phyloP scores from a whole-genome alignment of 768 basidiomycete genomes.

The Rhodotorula diobovata region DNA sequence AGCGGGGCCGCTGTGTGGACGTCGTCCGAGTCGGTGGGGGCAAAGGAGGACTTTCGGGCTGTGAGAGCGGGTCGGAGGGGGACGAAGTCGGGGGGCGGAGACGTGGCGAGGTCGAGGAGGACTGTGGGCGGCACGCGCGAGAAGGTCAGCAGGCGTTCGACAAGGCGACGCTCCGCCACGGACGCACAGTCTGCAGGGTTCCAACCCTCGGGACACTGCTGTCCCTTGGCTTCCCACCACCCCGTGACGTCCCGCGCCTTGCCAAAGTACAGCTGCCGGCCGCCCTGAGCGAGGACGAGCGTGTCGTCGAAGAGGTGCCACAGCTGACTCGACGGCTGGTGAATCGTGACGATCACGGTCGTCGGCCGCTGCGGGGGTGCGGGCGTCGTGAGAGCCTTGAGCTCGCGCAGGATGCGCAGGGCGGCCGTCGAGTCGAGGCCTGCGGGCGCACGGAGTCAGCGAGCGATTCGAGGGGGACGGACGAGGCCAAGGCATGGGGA shows the following conservation, averaged over 20 bases:
- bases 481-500: not conserved
- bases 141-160: no score
- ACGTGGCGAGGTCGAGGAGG: slow-evolving; percentile 78
- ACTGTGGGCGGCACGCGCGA: slow-evolving; percentile 44
- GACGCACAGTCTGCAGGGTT: slow-evolving; percentile 72
- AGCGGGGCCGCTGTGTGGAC: not conserved
- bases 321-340: slow-evolving; percentile 35
- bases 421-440: slow-evolving; percentile 87
- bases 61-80: slow-evolving; percentile 47
- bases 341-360: slow-evolving; percentile 62
- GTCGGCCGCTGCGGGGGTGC: slow-evolving; percentile 55
- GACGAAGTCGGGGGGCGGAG: slow-evolving; percentile 37
- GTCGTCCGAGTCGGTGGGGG: not conserved
- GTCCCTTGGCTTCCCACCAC: slow-evolving; percentile 58
- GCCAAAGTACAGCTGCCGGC: slow-evolving; percentile 73
- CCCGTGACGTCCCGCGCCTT: slow-evolving; percentile 63
- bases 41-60: not conserved
- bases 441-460: slow-evolving; percentile 54
- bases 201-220: slow-evolving; percentile 68
- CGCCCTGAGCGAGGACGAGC: slow-evolving; percentile 65
- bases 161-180: not conserved
- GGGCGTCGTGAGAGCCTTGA: slow-evolving; percentile 70
- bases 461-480: not conserved
- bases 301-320: slow-evolving; percentile 72
- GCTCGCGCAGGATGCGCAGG: slow-evolving; percentile 67